These are phyloP conservation scores for Beta lomatogona DNA, from an alignment of 179 eudicot species.

Conservation along the genomic window DNA sequence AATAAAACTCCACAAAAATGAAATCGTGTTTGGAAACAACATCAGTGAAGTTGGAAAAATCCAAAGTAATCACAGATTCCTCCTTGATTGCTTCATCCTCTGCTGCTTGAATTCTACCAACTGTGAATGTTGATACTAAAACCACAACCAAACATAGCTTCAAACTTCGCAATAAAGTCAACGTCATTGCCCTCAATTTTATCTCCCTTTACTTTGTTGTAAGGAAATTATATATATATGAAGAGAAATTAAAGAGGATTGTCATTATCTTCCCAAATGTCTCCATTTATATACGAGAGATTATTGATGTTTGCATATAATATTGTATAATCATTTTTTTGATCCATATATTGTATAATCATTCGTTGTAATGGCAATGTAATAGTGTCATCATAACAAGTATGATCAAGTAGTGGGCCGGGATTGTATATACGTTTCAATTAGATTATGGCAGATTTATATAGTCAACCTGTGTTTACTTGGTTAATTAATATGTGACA, in stretches of 20 bases:
- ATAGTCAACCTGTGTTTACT: background rate
- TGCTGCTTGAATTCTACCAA: too few relatives aligned
- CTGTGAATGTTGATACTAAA: conserved; percentile 15
- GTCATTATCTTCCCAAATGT: background rate
- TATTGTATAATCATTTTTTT: too few relatives aligned
- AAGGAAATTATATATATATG: too few relatives aligned
- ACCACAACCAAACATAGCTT: conserved; percentile 25
- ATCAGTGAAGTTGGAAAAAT: conserved; percentile 56
- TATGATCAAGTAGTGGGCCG: background rate
- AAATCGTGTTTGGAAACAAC: conserved; percentile 53
- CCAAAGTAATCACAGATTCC: conserved; percentile 60
- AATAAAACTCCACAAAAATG: conserved; percentile 80
- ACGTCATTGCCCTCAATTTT: background rate
- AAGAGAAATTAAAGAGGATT: too few relatives aligned
- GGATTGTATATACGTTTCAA: background rate
- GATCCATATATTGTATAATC: too few relatives aligned
- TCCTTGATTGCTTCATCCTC: conserved; percentile 29
- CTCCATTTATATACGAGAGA: background rate
- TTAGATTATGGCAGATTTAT: background rate
- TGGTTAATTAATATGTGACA: too few relatives aligned
- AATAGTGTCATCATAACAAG: conserved; percentile 16
- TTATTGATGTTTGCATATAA: background rate
- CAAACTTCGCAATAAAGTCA: conserved; percentile 11
- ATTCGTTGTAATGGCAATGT: background rate
- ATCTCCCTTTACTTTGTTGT: background rate